Evolutionary conservation across 148 eudicot species (phyloP), one percentile per base, ranked within the genome.

Genomic region (Arctostaphylos glauca): DNA sequence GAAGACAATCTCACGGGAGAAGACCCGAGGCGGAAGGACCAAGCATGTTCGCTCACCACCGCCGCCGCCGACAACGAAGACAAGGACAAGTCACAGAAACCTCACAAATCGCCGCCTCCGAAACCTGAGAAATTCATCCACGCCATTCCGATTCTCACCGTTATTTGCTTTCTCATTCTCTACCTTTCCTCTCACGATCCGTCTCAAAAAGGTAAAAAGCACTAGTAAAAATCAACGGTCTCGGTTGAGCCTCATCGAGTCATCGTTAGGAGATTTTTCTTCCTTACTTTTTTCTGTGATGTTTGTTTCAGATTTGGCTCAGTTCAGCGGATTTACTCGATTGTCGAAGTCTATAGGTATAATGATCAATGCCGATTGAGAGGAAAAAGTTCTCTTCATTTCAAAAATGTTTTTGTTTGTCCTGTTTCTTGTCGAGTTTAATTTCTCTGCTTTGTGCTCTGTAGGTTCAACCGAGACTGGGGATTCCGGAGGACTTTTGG

Each of bases 121-220:
- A 79, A 74, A 31, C 85, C 92, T 8, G 91, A 91, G 59, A 92
- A 64, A 74, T 86, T 86, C 88, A 81, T 94, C 52, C 97, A 95
- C 79, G 52, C 89, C 50, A 93, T 95, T 56, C 98, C 98, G 31
- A 64, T 93, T 59, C 92, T 95, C 66, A 81, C 89, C 21, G 66
- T 92, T 71, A 66, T 95, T 76, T 95, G 97, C 86, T 92, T 95
- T 82, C 84, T 93, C 87, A 47, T 95, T 23, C 95, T 95, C 54
- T 95, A 91, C 81, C 91, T 95, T 85, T 88, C 87, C 19, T 95
- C 97, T 73, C 93, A 95, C 86, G 85, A 91, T 80, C 98, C 98
- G 58, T 88, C 97, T 84, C 88, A 82, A 9, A 84, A 72, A 81
- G 98, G 98, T 95, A 86, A 8, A 3, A 6, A 10, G 6, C 64